phyloP scores from a whole-genome alignment of 2,329 filamentous ascomycete genomes.

The Remersonia thermophila region DNA sequence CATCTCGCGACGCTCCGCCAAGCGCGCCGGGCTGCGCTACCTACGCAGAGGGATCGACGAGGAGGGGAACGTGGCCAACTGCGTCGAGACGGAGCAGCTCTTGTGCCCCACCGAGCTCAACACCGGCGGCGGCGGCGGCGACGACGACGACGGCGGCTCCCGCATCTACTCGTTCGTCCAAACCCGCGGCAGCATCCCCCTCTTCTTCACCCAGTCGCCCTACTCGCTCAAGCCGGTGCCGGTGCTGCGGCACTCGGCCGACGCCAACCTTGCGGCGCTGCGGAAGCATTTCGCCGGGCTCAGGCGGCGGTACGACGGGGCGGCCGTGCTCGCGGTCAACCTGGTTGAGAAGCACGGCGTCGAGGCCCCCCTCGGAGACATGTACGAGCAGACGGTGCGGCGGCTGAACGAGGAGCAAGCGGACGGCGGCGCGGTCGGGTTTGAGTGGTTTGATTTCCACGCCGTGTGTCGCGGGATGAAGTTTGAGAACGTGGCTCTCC shows the following conservation, averaged over 20 bases:
- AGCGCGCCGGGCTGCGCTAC: slow-evolving; percentile 80
- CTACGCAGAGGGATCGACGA: slow-evolving; percentile 84
- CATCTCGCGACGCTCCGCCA: slow-evolving; percentile 77
- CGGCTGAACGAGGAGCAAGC: slow-evolving; percentile 50
- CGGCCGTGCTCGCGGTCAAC: slow-evolving; percentile 60
- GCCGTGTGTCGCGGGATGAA: slow-evolving; percentile 88
- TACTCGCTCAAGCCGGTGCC: slow-evolving; percentile 87
- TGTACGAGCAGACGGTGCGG: slow-evolving; percentile 59
- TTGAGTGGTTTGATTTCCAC: slow-evolving; percentile 98
- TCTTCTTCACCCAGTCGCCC: slow-evolving; percentile 91
- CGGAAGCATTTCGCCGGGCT: slow-evolving; percentile 66
- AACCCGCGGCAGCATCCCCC: slow-evolving; percentile 76
- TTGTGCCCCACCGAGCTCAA: slow-evolving; percentile 42
- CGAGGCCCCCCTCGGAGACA: slow-evolving; percentile 65
- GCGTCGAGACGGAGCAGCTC: slow-evolving; percentile 90
- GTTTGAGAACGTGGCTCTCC: slow-evolving; percentile 81
- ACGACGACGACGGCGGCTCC: slow-evolving; percentile 43
- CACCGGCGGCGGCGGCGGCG: slow-evolving; percentile 22
- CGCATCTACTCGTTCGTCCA: slow-evolving; percentile 78
- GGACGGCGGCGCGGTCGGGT: slow-evolving; percentile 38
- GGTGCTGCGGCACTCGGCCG: slow-evolving; percentile 64
- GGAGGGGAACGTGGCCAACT: slow-evolving; percentile 76
- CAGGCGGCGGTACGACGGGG: slow-evolving; percentile 43
- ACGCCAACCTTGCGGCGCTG: slow-evolving; percentile 68
- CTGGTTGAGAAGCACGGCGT: slow-evolving; percentile 81